A percentile compares a stretch with the other conserved stretches of the same genome.
Evolutionary conservation across 2,329 filamentous ascomycete species (phyloP).

Genomic region (Epichloe baconii): DNA sequence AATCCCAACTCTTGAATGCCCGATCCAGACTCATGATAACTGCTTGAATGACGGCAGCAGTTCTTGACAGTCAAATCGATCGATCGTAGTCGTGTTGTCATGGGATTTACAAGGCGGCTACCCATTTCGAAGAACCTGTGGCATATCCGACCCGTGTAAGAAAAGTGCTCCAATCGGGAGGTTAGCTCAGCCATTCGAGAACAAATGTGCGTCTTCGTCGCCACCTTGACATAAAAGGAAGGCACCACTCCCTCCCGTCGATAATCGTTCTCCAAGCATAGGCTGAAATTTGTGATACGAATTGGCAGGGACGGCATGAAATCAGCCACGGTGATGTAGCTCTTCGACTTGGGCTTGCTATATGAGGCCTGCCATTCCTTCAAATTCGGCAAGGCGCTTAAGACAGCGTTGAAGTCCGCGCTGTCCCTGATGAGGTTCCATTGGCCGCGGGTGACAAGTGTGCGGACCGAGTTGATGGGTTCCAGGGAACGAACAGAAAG

Average conservation of each 20-base stretch:
- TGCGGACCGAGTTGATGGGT: constrained; percentile 40
- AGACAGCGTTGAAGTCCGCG: constrained; percentile 49
- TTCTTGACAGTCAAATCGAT: constrained; percentile 64
- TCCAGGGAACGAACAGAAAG: constrained; percentile 12
- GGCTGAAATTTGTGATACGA: constrained; percentile 48
- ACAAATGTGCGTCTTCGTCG: constrained; percentile 51
- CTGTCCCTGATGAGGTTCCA: constrained; percentile 61
- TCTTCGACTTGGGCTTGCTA: constrained; percentile 62
- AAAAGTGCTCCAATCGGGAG: constrained; percentile 51
- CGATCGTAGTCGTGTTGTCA: constrained; percentile 43
- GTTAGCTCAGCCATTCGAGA: constrained; percentile 46
- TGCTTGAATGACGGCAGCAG: constrained; percentile 46
- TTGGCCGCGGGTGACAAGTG: constrained; percentile 59
- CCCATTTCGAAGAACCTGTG: constrained; percentile 52
- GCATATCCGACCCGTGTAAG: constrained; percentile 61
- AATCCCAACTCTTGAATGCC: constrained; percentile 62
- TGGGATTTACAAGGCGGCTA: constrained; percentile 33
- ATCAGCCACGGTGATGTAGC: constrained; percentile 54
- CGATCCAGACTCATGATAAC: constrained; percentile 50
- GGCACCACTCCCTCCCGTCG: constrained; percentile 49
- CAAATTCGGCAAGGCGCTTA: constrained; percentile 52
- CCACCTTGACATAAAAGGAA: constrained; percentile 47
- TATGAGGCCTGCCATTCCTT: constrained; percentile 49
- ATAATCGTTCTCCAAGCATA: constrained; percentile 62
- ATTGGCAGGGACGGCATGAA: constrained; percentile 45